phyloP scores from a whole-genome alignment of 2,329 filamentous ascomycete species.

The Raffaelea arxii region DNA sequence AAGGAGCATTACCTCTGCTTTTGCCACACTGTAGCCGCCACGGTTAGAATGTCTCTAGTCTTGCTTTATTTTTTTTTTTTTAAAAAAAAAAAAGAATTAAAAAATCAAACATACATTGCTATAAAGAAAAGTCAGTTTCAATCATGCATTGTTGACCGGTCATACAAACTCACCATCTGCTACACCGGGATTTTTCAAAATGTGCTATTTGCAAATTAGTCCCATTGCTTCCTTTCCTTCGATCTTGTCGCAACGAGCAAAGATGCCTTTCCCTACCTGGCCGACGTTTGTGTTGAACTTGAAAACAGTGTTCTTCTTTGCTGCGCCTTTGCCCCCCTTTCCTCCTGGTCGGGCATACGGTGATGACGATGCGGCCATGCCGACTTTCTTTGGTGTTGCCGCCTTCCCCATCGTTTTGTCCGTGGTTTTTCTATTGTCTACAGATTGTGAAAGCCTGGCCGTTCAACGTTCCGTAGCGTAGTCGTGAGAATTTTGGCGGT shows the following conservation, averaged over 20 bases:
- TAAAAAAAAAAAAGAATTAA: background rate
- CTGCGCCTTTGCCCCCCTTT: slow-evolving; percentile 12
- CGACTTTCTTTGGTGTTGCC: slow-evolving; percentile 26
- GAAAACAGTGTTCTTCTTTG: slow-evolving; percentile 71
- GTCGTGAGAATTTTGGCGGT: slow-evolving; percentile 11
- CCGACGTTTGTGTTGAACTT: slow-evolving; percentile 92
- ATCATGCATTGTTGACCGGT: too few relatives aligned
- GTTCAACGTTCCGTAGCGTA: background rate
- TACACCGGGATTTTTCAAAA: slow-evolving; percentile 54
- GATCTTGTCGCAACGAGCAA: background rate
- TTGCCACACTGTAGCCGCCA: slow-evolving; percentile 7
- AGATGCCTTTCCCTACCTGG: slow-evolving; percentile 22
- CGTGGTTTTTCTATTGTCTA: background rate
- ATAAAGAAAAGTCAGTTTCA: background rate
- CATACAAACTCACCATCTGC: slow-evolving; percentile 12
- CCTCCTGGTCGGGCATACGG: slow-evolving; percentile 23
- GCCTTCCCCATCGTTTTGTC: slow-evolving; percentile 29
- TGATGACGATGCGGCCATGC: slow-evolving; percentile 17
- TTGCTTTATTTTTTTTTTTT: background rate
- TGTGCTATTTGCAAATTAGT: slow-evolving; percentile 43
- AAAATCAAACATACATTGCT: slow-evolving; percentile 11
- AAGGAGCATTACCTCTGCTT: slow-evolving; percentile 13
- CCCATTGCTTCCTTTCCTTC: background rate
- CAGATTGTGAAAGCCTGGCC: background rate
- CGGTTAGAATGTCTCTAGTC: background rate